Evolutionary conservation across 208 protist genomes (phyloP), one percentile per base, ranked within the genome.

Genomic region (Trypanosoma scelopori): DNA sequence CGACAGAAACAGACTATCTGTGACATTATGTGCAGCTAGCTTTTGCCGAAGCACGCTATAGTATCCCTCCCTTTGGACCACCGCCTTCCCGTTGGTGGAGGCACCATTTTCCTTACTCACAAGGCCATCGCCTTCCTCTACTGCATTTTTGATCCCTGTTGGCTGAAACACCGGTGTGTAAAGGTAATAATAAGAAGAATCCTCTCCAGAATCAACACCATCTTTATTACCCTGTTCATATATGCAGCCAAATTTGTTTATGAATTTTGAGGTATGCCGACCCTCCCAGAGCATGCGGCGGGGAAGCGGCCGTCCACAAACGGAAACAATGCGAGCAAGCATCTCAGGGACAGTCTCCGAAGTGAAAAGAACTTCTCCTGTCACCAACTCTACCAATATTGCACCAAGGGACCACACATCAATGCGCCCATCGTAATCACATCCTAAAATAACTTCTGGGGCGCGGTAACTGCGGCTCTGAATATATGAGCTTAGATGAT

Each of bases 331-430:
- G 25, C 93, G 81, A 3, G 89, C 91, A 58, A 98, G 85, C 92
- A 98, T 97, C 69, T 97, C 93, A 42, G 88, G 85, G 30, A 98
- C 87, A 15, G 92, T 97, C 48, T 97, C 88, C 46, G 95, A 97
- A 20, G 92, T 88, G 81, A 98, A 98, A 47, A 98, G 89, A 20
- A 98, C 96, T 42, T 94, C 79, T 4, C 96, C 94, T 0, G 93
- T 98, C 25, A 87, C 92, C 49, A 98, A 91, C 78, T 98, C 95
- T 2, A 85, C 88, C 18, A 98, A 67, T 64, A 98, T 98, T 18
- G 92, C 95, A 15, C 95, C 95, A 41, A 98, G 82, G 3, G 94
- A 98, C 95, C 97, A 98, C 1, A 98, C 85, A 73, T 98, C 95
- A 64, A 98, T 98, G 53, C 93, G 89, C 52, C 91, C 84, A 78